Evolutionary conservation across 441 rosid species (phyloP).

Genomic region (Viola pubescens): DNA sequence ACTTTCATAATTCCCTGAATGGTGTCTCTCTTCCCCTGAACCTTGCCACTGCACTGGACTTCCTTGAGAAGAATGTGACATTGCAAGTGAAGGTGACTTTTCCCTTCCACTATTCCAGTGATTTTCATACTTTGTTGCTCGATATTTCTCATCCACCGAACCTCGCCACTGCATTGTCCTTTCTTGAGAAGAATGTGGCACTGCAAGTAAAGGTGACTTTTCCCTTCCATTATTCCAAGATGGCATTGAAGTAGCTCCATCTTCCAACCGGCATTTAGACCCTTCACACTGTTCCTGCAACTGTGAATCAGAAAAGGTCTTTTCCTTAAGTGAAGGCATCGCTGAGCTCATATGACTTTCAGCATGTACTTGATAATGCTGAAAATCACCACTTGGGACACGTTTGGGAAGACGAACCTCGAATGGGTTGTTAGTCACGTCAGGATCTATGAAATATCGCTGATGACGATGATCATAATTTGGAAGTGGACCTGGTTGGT

Average conservation of each 20-base stretch:
- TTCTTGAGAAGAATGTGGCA: slow-evolving; percentile 28
- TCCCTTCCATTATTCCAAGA: slow-evolving; percentile 29
- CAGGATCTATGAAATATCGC: slow-evolving; percentile 31
- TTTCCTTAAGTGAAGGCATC: slow-evolving; percentile 33
- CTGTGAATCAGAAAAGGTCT: slow-evolving; percentile 48
- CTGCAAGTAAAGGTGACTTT: slow-evolving; percentile 31
- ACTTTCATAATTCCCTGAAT: slow-evolving; percentile 19
- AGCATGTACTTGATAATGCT: slow-evolving; percentile 18
- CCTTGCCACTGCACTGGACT: slow-evolving; percentile 29
- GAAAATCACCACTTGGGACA: slow-evolving; percentile 38
- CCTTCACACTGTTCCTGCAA: slow-evolving; percentile 40
- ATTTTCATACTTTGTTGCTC: slow-evolving; percentile 18
- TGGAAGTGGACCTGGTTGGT: slow-evolving; percentile 24
- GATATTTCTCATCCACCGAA: slow-evolving; percentile 19
- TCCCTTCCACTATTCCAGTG: slow-evolving; percentile 32
- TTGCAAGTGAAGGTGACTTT: slow-evolving; percentile 31
- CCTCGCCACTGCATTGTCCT: slow-evolving; percentile 29
- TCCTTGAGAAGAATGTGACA: slow-evolving; percentile 28
- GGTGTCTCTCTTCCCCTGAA: slow-evolving; percentile 19
- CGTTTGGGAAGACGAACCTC: slow-evolving; percentile 32
- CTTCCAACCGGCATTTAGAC: slow-evolving; percentile 30
- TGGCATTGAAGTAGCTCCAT: slow-evolving; percentile 22
- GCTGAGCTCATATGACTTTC: slow-evolving; percentile 29
- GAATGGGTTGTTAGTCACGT: slow-evolving; percentile 23
- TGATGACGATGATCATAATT: slow-evolving; percentile 31